A percentile compares a stretch with the other conserved stretches of the same genome.
Evolutionary conservation across 345 rosid species (phyloP).

Genomic region (Litchi chinensis): DNA sequence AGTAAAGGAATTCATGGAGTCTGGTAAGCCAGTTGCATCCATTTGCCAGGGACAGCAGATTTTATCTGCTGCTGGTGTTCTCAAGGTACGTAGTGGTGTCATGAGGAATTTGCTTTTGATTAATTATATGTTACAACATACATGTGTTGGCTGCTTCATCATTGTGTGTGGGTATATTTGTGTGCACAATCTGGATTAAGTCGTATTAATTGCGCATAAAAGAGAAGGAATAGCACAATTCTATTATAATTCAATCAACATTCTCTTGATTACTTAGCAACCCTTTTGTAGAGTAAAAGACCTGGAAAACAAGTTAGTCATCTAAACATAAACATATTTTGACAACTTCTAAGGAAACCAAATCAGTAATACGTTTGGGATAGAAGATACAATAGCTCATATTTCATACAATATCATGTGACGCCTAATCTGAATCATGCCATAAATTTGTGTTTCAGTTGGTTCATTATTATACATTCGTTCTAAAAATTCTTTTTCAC

Average conservation of each 20-base stretch:
- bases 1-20: slow-evolving; percentile 69
- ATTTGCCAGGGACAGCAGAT: slow-evolving; percentile 95
- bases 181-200: no score
- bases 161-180: background rate
- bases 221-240: background rate
- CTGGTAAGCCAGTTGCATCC: slow-evolving; percentile 81
- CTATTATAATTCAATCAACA: background rate
- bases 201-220: no score
- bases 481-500: no score
- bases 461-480: no score
- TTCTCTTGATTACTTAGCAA: background rate
- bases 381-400: background rate
- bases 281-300: background rate
- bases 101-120: background rate
- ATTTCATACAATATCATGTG: background rate
- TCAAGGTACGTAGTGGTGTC: slow-evolving; percentile 53
- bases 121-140: background rate
- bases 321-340: background rate
- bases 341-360: background rate
- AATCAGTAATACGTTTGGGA: background rate
- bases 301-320: background rate
- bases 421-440: background rate
- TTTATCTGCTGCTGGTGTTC: slow-evolving; percentile 90
- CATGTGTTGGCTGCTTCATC: background rate
- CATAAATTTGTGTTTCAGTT: no score